Conservation (phyloP, 2,329 filamentous ascomycete genomes). For the Ophiostoma piceae region DNA sequence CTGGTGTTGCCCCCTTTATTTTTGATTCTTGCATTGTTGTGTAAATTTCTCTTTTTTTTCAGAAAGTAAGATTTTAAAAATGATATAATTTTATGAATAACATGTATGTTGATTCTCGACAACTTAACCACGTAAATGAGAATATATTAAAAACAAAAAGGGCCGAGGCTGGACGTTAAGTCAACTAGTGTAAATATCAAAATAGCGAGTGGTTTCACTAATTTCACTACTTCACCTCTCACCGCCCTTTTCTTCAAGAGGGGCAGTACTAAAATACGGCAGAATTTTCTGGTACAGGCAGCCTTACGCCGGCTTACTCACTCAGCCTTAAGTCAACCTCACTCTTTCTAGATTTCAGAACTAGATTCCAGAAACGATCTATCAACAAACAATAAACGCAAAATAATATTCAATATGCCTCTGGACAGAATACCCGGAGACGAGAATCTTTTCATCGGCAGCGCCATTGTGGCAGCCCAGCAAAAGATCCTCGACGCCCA, state of each 20-base stretch:
- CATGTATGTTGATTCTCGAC: no score
- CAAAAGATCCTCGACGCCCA: constrained; percentile 59
- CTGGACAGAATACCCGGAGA: constrained; percentile 64
- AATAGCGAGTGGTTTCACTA: neutral
- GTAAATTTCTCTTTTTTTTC: no score
- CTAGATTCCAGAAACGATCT: no score
- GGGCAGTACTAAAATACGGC: neutral
- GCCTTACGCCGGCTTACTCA: constrained; percentile 4
- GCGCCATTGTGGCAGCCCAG: constrained; percentile 72
- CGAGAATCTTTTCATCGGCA: constrained; percentile 72
- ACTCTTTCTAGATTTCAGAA: no score
- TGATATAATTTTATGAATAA: no score
- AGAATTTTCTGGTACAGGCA: constrained; percentile 12
- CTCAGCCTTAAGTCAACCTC: neutral
- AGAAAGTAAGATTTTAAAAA: no score
- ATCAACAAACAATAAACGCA: neutral
- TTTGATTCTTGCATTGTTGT: no score
- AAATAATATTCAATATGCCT: constrained; percentile 41
- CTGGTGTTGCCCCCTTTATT: no score
- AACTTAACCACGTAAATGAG: no score
- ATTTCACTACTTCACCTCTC: neutral
- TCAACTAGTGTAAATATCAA: neutral
- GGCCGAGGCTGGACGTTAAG: no score
- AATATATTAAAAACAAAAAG: no score
- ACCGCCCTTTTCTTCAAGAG: neutral